These are phyloP conservation scores for Tilletia indica DNA, from an alignment of 1,284 basidiomycete species.

Conservation along the genomic window DNA sequence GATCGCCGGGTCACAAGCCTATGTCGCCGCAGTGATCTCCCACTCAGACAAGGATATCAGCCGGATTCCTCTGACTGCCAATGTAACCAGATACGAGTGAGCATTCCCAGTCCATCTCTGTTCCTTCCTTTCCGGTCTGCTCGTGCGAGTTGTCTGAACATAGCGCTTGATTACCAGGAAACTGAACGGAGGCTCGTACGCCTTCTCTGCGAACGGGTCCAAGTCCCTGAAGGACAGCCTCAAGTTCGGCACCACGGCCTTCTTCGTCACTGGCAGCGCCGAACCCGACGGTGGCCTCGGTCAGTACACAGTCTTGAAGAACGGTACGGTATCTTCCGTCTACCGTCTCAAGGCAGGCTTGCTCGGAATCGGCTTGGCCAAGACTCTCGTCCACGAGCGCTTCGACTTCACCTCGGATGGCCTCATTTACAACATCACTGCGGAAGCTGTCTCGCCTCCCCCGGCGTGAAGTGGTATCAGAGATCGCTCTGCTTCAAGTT, in stretches of 20 bases:
- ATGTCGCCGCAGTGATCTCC: constrained; percentile 5
- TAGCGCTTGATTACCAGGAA: neutral
- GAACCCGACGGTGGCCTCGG: neutral
- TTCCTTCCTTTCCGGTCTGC: no score
- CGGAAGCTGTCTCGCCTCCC: neutral
- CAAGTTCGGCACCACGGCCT: constrained; percentile 8
- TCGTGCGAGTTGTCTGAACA: no score
- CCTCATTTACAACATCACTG: constrained; percentile 15
- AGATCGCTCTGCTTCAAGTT: no score
- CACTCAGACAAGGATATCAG: constrained; percentile 11
- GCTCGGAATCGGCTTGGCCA: neutral
- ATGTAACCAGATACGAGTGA: constrained; percentile 10
- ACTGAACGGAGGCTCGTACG: neutral
- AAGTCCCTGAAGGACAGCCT: neutral
- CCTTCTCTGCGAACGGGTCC: constrained; percentile 1
- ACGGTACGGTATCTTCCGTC: constrained; percentile 8
- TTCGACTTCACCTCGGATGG: constrained; percentile 1
- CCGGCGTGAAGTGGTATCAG: no score
- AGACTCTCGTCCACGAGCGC: neutral
- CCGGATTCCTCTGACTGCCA: constrained; percentile 3
- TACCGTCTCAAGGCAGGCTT: constrained; percentile 10
- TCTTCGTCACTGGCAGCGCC: constrained; percentile 14
- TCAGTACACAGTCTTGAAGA: constrained; percentile 7
- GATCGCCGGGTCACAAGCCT: constrained; percentile 1
- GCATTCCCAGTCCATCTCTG: neutral